These are phyloP conservation scores for Simplicillium aogashimaense DNA, from an alignment of 2,329 filamentous ascomycete species.

Conservation along the genomic window DNA sequence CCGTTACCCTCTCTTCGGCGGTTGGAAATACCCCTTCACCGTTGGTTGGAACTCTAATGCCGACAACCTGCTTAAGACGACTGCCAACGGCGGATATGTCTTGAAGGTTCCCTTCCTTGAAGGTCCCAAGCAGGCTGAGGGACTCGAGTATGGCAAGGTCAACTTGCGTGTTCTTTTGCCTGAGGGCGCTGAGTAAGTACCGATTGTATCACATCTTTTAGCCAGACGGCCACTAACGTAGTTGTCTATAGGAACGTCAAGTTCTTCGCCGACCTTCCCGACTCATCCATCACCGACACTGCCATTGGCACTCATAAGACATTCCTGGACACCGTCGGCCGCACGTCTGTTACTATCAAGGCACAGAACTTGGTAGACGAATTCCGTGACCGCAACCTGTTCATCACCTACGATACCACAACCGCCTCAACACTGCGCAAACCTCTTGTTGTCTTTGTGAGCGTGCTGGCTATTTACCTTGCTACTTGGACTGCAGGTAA, in stretches of 20 bases:
- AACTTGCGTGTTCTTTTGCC: constrained; percentile 77
- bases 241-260: constrained; percentile 60
- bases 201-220: neutral
- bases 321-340: constrained; percentile 87
- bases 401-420: constrained; percentile 84
- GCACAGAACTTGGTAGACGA: constrained; percentile 87
- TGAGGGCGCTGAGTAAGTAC: constrained; percentile 73
- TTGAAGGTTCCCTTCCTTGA: constrained; percentile 90
- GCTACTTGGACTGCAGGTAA: constrained; percentile 66
- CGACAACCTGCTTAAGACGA: constrained; percentile 62
- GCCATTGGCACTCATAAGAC: constrained; percentile 62
- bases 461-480: constrained; percentile 63
- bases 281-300: constrained; percentile 47
- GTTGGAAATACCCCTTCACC: constrained; percentile 96
- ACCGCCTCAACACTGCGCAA: constrained; percentile 69
- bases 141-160: constrained; percentile 75
- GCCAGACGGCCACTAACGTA: constrained; percentile 12
- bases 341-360: constrained; percentile 70
- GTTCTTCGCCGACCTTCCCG: constrained; percentile 64
- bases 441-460: constrained; percentile 70
- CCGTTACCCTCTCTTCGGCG: constrained; percentile 90
- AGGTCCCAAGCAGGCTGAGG: constrained; percentile 78
- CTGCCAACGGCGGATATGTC: constrained; percentile 61
- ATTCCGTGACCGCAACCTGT: constrained; percentile 68
- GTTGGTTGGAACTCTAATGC: constrained; percentile 92